phyloP scores from a whole-genome alignment of 805 yeast genomes.

The Yamadazyma philogaea region DNA sequence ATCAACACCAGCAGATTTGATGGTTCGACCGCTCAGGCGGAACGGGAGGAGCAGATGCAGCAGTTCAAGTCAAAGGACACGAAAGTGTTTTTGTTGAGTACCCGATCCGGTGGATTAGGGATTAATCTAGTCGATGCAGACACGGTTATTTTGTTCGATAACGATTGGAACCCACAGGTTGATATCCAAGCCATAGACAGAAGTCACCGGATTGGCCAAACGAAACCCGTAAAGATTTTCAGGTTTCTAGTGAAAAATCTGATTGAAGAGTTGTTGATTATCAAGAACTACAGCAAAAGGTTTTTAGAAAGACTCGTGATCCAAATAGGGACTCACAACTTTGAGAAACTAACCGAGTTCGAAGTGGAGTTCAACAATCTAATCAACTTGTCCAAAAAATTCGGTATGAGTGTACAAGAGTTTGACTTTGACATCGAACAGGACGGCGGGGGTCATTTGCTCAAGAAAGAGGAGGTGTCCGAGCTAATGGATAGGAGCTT shows the following conservation, averaged over 20 bases:
- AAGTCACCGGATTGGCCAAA: slow-evolving; percentile 91
- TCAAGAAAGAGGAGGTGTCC: slow-evolving; percentile 30
- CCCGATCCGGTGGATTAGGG: slow-evolving; percentile 95
- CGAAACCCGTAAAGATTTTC: slow-evolving; percentile 75
- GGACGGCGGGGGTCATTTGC: slow-evolving; percentile 2
- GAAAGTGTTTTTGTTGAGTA: slow-evolving; percentile 69
- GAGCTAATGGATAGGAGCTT: slow-evolving; percentile 41
- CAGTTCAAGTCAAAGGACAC: slow-evolving; percentile 37
- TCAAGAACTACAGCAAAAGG: slow-evolving; percentile 77
- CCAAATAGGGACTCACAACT: slow-evolving; percentile 38
- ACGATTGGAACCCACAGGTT: slow-evolving; percentile 97
- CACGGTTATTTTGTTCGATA: slow-evolving; percentile 83
- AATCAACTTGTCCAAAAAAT: slow-evolving; percentile 20
- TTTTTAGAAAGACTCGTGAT: slow-evolving; percentile 29
- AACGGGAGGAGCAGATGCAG: slow-evolving; percentile 61
- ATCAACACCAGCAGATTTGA: slow-evolving; percentile 62
- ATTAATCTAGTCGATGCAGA: slow-evolving; percentile 84
- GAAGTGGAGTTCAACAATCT: slow-evolving; percentile 21
- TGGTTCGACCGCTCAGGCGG: slow-evolving; percentile 66
- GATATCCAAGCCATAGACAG: slow-evolving; percentile 96
- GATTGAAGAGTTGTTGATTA: slow-evolving; percentile 76
- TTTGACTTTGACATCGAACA: slow-evolving; percentile 11
- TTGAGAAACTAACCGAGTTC: slow-evolving; percentile 21
- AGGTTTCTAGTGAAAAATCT: slow-evolving; percentile 76
- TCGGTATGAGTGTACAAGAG: slow-evolving; percentile 13